A percentile compares a stretch with the other conserved stretches of the same genome.
These are phyloP conservation scores for Arabis hirsuta DNA, from an alignment of 345 rosid genomes.

Conservation along the genomic window DNA sequence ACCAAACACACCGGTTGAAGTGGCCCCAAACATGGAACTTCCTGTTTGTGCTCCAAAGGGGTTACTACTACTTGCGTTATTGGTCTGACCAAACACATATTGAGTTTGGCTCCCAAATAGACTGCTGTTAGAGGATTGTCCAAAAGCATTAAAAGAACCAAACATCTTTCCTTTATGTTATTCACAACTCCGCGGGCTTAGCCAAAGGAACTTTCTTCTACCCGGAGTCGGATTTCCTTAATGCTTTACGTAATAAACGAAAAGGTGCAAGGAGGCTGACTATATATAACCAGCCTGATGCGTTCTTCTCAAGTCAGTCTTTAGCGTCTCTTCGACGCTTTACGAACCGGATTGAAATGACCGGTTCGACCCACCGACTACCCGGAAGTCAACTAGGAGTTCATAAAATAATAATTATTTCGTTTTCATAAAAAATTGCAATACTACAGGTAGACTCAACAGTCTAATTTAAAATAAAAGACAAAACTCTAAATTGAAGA, in stretches of 20 bases:
- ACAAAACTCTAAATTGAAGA: no score
- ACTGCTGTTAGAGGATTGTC: constrained; percentile 70
- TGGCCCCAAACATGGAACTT: constrained; percentile 77
- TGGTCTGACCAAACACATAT: constrained; percentile 73
- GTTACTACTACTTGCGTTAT: constrained; percentile 58
- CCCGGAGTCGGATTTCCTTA: constrained; percentile 1
- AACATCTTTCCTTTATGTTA: constrained; percentile 53
- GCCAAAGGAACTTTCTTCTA: constrained; percentile 8
- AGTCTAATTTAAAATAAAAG: no score
- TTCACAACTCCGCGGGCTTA: neutral
- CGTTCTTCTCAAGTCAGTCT: constrained; percentile 16
- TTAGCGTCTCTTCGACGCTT: constrained; percentile 20
- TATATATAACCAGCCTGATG: constrained; percentile 2
- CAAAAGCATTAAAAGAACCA: constrained; percentile 66
- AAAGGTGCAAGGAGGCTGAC: neutral
- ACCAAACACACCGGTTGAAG: constrained; percentile 91
- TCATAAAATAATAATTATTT: no score
- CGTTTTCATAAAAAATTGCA: no score
- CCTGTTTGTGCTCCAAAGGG: constrained; percentile 82
- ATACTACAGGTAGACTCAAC: no score
- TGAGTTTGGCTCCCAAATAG: constrained; percentile 66
- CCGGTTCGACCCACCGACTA: neutral
- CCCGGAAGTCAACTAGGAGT: no score
- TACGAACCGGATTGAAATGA: constrained; percentile 1
- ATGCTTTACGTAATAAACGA: neutral